Evolutionary conservation across 2,329 filamentous ascomycete genomes (phyloP).

Genomic region (Gremmenia infestans): DNA sequence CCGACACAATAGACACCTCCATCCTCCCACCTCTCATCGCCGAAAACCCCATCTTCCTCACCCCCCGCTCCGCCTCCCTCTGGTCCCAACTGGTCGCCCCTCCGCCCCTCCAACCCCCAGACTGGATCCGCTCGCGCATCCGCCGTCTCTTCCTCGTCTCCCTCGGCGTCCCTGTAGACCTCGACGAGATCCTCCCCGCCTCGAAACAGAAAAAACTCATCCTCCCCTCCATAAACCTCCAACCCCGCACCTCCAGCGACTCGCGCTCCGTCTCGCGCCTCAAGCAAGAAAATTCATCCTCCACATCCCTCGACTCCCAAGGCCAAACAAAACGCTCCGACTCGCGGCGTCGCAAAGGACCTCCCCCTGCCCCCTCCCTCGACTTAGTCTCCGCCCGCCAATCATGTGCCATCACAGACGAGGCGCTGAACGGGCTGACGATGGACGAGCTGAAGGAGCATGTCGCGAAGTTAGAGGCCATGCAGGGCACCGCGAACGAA

Average conservation of each 20-base stretch:
- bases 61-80: constrained; percentile 79
- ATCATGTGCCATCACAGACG: constrained; percentile 77
- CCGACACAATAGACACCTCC: constrained; percentile 48
- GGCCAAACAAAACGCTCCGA: constrained; percentile 44
- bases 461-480: constrained; percentile 60
- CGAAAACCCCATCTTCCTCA: constrained; percentile 66
- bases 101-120: constrained; percentile 87
- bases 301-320: constrained; percentile 55
- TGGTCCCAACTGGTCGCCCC: constrained; percentile 97
- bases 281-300: constrained; percentile 44
- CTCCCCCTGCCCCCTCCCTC: constrained; percentile 66
- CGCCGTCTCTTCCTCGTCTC: constrained; percentile 93
- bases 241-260: constrained; percentile 49
- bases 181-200: constrained; percentile 94
- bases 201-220: constrained; percentile 98
- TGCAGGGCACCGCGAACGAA: constrained; percentile 68
- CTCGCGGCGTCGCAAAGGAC: constrained; percentile 45
- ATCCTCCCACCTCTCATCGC: constrained; percentile 41
- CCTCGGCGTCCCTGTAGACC: constrained; percentile 88
- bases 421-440: constrained; percentile 74
- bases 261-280: constrained; percentile 33
- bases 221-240: constrained; percentile 67
- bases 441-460: constrained; percentile 71
- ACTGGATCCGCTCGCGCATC: constrained; percentile 96
- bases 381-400: constrained; percentile 75